Evolutionary conservation across 1,139 yeast genomes (phyloP).

Genomic region (Candida buenavistaensis): DNA sequence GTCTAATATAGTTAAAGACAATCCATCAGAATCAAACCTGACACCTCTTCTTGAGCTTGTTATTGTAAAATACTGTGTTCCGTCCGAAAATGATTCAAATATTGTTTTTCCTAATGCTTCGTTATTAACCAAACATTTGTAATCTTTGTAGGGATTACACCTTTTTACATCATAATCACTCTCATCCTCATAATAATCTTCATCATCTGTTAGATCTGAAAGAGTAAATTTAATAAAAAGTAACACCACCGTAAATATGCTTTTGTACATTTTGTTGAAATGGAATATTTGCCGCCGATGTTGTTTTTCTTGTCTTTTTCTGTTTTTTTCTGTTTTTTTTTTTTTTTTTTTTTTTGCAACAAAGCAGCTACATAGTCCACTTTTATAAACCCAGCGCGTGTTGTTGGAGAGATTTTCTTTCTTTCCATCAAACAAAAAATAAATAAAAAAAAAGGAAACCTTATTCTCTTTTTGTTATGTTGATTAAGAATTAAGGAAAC

Average conservation of each 20-base stretch:
- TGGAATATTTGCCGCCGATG: neutral
- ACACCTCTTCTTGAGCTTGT: constrained; percentile 12
- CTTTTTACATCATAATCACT: constrained; percentile 12
- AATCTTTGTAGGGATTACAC: constrained; percentile 28
- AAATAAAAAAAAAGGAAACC: constrained; percentile 1
- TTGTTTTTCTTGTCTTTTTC: neutral
- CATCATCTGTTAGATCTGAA: constrained; percentile 1
- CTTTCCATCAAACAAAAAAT: neutral
- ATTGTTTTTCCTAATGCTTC: constrained; percentile 20
- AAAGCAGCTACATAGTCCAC: too few relatives aligned
- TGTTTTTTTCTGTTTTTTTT: neutral
- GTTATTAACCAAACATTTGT: constrained; percentile 23
- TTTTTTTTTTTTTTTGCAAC: constrained; percentile 5
- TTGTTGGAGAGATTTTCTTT: too few relatives aligned
- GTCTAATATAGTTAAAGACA: constrained; percentile 22
- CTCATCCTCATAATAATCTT: neutral
- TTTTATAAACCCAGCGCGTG: too few relatives aligned
- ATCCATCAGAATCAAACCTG: constrained; percentile 15
- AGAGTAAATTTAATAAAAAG: constrained; percentile 1
- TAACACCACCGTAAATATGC: constrained; percentile 1
- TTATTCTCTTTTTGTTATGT: constrained; percentile 4
- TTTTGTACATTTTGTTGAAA: neutral
- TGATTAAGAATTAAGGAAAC: neutral
- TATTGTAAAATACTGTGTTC: constrained; percentile 15
- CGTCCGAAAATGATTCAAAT: constrained; percentile 16